Evolutionary conservation across 257 asterid species (phyloP).

Genomic region (Solanum stenotomum): DNA sequence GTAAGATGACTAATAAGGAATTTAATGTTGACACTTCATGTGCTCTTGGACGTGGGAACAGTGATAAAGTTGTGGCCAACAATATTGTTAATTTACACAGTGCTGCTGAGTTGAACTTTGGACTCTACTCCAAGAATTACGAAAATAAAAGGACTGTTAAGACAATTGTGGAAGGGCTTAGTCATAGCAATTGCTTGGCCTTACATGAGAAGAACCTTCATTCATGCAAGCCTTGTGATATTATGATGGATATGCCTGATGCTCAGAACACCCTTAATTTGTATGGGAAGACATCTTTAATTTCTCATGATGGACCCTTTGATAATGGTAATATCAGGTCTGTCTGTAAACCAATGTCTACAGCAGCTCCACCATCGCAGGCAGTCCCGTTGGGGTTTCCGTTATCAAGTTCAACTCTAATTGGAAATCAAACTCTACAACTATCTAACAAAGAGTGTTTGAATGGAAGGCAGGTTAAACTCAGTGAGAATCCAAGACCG

Average conservation of each 20-base stretch:
- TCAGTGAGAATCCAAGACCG: constrained; percentile 20
- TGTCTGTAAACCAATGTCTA: constrained; percentile 10
- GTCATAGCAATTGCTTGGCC: constrained; percentile 12
- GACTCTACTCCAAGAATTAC: constrained; percentile 10
- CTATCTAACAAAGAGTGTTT: constrained; percentile 3
- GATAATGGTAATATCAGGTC: constrained; percentile 10
- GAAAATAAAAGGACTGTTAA: constrained; percentile 15
- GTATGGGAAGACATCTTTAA: constrained; percentile 15
- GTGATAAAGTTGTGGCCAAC: constrained; percentile 9
- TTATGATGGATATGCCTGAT: constrained; percentile 13
- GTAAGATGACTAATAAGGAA: constrained; percentile 12
- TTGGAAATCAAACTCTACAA: constrained; percentile 13
- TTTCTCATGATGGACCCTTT: constrained; percentile 13
- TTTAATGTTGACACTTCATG: constrained; percentile 1
- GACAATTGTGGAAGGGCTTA: constrained; percentile 18
- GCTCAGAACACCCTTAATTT: constrained; percentile 16
- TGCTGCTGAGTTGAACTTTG: constrained; percentile 18
- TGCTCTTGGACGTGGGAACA: constrained; percentile 11
- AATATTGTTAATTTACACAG: constrained; percentile 9
- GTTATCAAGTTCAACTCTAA: constrained; percentile 16
- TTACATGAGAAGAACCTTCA: constrained; percentile 15
- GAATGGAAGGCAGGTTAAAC: constrained; percentile 5
- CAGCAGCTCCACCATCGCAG: constrained; percentile 2
- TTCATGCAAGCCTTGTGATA: constrained; percentile 13
- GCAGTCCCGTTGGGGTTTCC: constrained; percentile 9